Evolutionary conservation across 2,329 filamentous ascomycete species (phyloP).

Genomic region (Myriosclerotinia scirpicola): DNA sequence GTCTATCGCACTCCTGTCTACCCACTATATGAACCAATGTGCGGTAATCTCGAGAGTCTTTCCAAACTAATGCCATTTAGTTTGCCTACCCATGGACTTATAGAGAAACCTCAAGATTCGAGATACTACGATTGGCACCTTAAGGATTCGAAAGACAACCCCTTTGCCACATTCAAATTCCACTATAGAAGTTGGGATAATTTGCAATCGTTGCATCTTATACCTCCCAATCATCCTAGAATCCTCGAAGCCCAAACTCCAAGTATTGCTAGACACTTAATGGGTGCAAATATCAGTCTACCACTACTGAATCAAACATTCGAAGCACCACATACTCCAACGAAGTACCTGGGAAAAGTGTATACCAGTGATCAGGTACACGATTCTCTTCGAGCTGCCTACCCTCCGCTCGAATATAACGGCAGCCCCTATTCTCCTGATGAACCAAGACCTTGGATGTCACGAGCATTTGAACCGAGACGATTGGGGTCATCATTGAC

Average conservation of each 20-base stretch:
- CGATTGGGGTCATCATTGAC: background rate
- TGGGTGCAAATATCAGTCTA: background rate
- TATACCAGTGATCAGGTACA: slow-evolving; percentile 24
- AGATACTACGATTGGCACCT: slow-evolving; percentile 55
- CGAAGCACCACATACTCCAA: slow-evolving; percentile 12
- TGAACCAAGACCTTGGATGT: background rate
- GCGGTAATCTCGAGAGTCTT: background rate
- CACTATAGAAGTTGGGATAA: slow-evolving; percentile 56
- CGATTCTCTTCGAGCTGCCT: slow-evolving; percentile 11
- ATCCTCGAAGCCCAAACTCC: slow-evolving; percentile 16
- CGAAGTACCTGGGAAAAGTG: slow-evolving; percentile 19
- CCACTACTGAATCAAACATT: slow-evolving; percentile 1
- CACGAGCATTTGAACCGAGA: background rate
- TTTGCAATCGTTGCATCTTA: slow-evolving; percentile 50
- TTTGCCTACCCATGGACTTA: slow-evolving; percentile 52
- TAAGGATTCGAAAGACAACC: slow-evolving; percentile 51
- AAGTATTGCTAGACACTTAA: slow-evolving; percentile 15
- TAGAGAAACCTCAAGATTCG: slow-evolving; percentile 52
- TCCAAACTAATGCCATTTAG: slow-evolving; percentile 40
- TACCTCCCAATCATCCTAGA: slow-evolving; percentile 36
- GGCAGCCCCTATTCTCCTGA: background rate
- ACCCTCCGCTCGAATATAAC: slow-evolving; percentile 2
- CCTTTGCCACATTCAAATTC: slow-evolving; percentile 55
- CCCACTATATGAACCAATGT: background rate
- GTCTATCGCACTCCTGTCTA: slow-evolving; percentile 31